Evolutionary conservation across 1,284 basidiomycete species (phyloP).

Genomic region (Paramarasmius palmivorus): DNA sequence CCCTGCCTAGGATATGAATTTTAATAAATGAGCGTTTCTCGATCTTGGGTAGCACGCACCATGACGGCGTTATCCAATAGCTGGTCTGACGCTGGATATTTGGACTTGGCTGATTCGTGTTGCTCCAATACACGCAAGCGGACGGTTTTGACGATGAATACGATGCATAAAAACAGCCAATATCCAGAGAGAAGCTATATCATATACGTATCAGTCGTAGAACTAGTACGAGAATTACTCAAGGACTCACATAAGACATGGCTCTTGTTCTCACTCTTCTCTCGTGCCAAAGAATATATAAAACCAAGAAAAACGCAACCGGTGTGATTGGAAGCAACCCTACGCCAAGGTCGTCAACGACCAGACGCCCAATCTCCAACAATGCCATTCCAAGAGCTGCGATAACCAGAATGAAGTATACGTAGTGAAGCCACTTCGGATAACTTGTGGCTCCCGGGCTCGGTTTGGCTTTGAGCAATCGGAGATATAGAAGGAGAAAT

Average conservation of each 20-base stretch:
- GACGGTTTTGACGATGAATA: constrained; percentile 21
- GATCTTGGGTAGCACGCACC: constrained; percentile 20
- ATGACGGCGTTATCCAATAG: constrained; percentile 27
- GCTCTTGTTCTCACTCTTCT: constrained; percentile 18
- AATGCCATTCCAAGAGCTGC: constrained; percentile 25
- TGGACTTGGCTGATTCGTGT: constrained; percentile 17
- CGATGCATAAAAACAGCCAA: constrained; percentile 21
- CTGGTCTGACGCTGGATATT: constrained; percentile 25
- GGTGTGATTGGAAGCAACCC: constrained; percentile 25
- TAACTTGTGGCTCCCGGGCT: background rate
- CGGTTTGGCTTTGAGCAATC: constrained; percentile 4
- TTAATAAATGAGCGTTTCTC: too few relatives aligned
- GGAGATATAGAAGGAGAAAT: constrained; percentile 6
- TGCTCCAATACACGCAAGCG: constrained; percentile 22
- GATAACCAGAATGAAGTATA: constrained; percentile 23
- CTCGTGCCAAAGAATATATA: constrained; percentile 21
- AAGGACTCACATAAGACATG: constrained; percentile 19
- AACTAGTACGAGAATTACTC: background rate
- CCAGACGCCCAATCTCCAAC: constrained; percentile 25
- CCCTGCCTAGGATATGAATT: background rate
- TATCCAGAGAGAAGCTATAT: constrained; percentile 22
- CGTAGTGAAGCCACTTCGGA: constrained; percentile 23
- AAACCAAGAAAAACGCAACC: constrained; percentile 17
- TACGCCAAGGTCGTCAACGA: constrained; percentile 22
- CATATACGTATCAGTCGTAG: background rate